Evolutionary conservation across 805 yeast species (phyloP), one percentile per base, ranked within the genome.

Genomic region (Yarrowia sp.): DNA sequence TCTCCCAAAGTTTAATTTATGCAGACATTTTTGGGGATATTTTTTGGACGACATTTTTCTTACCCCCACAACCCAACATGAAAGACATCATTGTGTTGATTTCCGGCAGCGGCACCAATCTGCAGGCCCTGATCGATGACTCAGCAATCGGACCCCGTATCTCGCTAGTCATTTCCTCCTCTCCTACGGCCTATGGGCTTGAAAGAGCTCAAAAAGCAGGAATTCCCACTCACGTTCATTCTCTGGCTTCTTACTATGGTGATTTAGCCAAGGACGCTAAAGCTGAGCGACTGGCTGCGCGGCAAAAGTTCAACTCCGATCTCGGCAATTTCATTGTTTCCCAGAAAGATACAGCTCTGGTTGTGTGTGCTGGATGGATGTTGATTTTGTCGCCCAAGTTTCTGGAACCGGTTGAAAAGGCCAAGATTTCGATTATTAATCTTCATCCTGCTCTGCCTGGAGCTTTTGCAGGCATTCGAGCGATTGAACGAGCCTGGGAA

Each of bases 351-450:
- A 90, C 89, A 69, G 1, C 28, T 7, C 80, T 95, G 68, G 86
- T 95, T 44, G 98, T 95, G 6, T 95, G 99, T 77, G 99, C 99
- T 4, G 99, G 99, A 1, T 95, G 99, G 99, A 87, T 95, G 92
- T 82, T 95, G 62, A 95, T 95, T 66, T 80, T 95, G 66, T 89
- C 97, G 0, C 86, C 90, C 3, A 80, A 84, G 18, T 92, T 91
- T 69, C 79, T 95, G 67, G 77, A 79, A 43, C 92, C 92, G 3
- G 75, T 92, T 38, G 84, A 80, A 60, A 74, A 81, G 2, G 84
- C 81, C 3, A 78, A 81, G 1, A 82, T 92, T 33, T 90, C 92
- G 41, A 92, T 95, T 68, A 92, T 95, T 71, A 95, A 95, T 73
- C 79, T 95, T 67, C 99, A 95, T 74, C 99, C 99, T 5, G 98